Conservation (phyloP, 371 early-diverging fungal genomes). For the Mycotypha africana region DNA sequence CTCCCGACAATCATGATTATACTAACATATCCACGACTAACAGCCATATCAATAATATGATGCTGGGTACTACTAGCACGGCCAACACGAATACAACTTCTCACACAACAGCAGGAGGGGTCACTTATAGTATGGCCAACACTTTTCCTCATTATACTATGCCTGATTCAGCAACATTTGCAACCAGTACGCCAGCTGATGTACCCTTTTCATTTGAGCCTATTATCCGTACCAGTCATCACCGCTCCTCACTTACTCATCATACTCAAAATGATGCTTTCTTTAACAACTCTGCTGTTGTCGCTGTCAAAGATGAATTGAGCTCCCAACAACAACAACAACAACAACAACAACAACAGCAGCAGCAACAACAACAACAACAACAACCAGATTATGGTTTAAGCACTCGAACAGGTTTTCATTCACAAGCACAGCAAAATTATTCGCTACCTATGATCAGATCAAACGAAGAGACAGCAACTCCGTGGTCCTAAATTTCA, state of each 20-base stretch:
- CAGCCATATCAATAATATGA: too few relatives aligned
- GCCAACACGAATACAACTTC: too few relatives aligned
- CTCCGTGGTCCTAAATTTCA: conserved; percentile 9
- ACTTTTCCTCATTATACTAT: conserved; percentile 16
- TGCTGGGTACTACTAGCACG: too few relatives aligned
- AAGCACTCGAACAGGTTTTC: conserved; percentile 10
- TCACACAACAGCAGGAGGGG: not conserved
- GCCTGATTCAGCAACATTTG: conserved; percentile 8
- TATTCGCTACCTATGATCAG: conserved; percentile 21
- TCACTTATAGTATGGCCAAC: conserved; percentile 7
- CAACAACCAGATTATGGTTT: conserved; percentile 17
- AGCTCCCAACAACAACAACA: conserved; percentile 8
- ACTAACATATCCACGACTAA: too few relatives aligned
- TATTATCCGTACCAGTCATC: too few relatives aligned
- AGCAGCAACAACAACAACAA: not conserved
- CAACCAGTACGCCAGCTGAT: conserved; percentile 8
- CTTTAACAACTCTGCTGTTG: too few relatives aligned
- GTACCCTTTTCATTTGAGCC: too few relatives aligned
- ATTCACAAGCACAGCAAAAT: conserved; percentile 7
- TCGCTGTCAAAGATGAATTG: conserved; percentile 13
- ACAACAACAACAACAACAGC: not conserved
- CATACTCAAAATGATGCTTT: not conserved
- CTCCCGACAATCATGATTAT: too few relatives aligned
- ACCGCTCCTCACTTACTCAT: too few relatives aligned
- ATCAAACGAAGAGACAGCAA: conserved; percentile 10